A percentile compares a stretch with the other conserved stretches of the same genome.
phyloP scores from a whole-genome alignment of 805 yeast genomes.

The Ogataea methylovora region DNA sequence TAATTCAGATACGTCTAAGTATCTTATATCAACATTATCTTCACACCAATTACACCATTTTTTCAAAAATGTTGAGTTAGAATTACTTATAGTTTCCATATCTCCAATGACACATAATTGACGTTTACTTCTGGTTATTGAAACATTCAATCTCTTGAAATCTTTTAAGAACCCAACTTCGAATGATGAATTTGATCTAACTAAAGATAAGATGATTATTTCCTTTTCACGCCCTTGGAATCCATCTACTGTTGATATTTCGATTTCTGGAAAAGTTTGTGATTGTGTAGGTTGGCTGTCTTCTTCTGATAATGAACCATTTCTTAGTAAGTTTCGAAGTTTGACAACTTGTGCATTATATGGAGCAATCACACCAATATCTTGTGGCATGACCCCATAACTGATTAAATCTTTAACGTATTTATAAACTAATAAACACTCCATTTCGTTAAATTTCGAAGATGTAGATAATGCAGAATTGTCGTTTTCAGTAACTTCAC shows the following conservation, averaged over 20 bases:
- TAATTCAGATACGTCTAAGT: conserved; percentile 46
- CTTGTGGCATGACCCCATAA: conserved; percentile 43
- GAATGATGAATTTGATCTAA: conserved; percentile 63
- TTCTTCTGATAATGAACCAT: conserved; percentile 5
- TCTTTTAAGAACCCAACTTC: conserved; percentile 83
- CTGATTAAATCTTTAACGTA: conserved; percentile 48
- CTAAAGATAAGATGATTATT: conserved; percentile 70
- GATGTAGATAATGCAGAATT: conserved; percentile 21
- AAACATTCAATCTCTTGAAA: conserved; percentile 78
- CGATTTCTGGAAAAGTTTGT: conserved; percentile 37
- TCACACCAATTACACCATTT: conserved; percentile 70
- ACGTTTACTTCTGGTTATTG: conserved; percentile 83
- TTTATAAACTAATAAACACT: conserved; percentile 49
- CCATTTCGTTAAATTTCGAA: conserved; percentile 75
- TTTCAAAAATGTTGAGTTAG: conserved; percentile 41
- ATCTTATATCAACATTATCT: conserved; percentile 55
- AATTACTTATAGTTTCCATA: conserved; percentile 53
- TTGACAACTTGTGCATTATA: conserved; percentile 79
- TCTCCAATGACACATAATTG: conserved; percentile 87
- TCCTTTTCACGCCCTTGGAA: conserved; percentile 97
- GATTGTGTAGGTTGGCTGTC: neutral
- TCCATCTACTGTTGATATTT: conserved; percentile 89
- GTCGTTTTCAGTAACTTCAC: conserved; percentile 26
- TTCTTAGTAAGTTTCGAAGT: conserved; percentile 39
- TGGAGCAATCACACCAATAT: conserved; percentile 85